Conservation (phyloP, 345 rosid genomes). For the Gossypium raimondii region DNA sequence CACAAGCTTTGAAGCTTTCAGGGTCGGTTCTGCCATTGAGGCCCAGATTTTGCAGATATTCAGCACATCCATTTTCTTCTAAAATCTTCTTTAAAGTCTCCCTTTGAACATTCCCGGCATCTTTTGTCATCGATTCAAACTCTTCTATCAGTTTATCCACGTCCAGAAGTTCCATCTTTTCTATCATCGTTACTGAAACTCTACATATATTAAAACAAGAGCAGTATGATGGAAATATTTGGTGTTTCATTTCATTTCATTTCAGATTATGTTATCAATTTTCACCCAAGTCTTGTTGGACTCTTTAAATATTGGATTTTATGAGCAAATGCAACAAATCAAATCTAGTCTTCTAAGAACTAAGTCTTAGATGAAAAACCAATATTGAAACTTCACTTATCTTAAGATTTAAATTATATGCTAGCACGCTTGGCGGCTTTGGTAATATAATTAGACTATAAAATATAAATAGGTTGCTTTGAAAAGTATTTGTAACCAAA, state of each 20-base stretch:
- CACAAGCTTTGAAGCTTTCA: slow-evolving; percentile 59
- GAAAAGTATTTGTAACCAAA: neutral
- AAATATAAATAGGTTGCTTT: neutral
- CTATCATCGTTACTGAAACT: slow-evolving; percentile 40
- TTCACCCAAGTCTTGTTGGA: neutral
- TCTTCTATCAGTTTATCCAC: slow-evolving; percentile 59
- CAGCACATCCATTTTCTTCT: slow-evolving; percentile 62
- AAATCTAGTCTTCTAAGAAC: neutral
- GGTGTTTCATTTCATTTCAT: neutral
- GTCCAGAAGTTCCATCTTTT: slow-evolving; percentile 45
- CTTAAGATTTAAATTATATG: neutral
- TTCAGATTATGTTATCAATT: neutral
- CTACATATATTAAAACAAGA: neutral
- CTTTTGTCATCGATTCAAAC: slow-evolving; percentile 60
- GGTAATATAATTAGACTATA: neutral
- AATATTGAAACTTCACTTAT: neutral
- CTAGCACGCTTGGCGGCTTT: neutral
- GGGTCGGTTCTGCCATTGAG: slow-evolving; percentile 70
- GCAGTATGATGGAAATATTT: neutral
- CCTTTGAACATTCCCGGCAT: slow-evolving; percentile 61
- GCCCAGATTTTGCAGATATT: slow-evolving; percentile 64
- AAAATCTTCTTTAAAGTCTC: slow-evolving; percentile 69
- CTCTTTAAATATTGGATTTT: neutral
- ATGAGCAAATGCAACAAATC: neutral
- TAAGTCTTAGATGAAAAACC: neutral